Percentiles rank a stretch among this genome's conserved stretches.
Evolutionary conservation across 768 basidiomycete species (phyloP).

Genomic region (Mrakia hoshinonis): DNA sequence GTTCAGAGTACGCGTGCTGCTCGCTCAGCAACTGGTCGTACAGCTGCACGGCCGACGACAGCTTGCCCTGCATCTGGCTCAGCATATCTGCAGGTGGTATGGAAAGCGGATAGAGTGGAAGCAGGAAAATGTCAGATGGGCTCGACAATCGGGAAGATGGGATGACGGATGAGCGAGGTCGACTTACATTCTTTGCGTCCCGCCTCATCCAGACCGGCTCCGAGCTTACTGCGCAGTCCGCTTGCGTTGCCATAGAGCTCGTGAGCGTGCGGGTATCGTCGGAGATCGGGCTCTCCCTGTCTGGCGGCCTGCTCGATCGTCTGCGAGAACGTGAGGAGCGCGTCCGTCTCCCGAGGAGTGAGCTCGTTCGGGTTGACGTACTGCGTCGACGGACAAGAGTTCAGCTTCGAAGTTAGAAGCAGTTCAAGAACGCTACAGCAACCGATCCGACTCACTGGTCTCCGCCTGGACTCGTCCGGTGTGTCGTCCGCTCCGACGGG

Average conservation of each 20-base stretch:
- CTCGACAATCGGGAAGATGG: conserved; percentile 9
- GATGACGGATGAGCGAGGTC: conserved; percentile 24
- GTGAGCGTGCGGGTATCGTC: conserved; percentile 71
- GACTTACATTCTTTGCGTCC: conserved; percentile 71
- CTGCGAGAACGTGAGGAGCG: conserved; percentile 81
- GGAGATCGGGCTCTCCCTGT: conserved; percentile 66
- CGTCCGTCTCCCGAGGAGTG: conserved; percentile 55
- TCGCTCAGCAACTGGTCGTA: conserved; percentile 83
- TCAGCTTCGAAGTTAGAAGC: not conserved
- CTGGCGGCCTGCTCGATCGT: conserved; percentile 71
- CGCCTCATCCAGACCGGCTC: conserved; percentile 72
- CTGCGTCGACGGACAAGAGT: conserved; percentile 15
- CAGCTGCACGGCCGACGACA: conserved; percentile 81
- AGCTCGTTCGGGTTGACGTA: conserved; percentile 21
- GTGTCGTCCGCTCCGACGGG: conserved; percentile 7
- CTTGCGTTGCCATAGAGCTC: conserved; percentile 78
- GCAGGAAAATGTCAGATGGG: not conserved
- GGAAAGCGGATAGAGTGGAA: not conserved
- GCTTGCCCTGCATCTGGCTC: conserved; percentile 86
- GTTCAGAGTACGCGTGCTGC: conserved; percentile 48
- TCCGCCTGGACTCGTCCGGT: conserved; percentile 57
- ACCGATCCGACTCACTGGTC: conserved; percentile 54
- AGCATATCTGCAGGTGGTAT: conserved; percentile 56
- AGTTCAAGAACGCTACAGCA: conserved; percentile 41
- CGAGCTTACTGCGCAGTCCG: conserved; percentile 67